Evolutionary conservation across 2,329 filamentous ascomycete species (phyloP).

Genomic region (Metarhizium guizhouense): DNA sequence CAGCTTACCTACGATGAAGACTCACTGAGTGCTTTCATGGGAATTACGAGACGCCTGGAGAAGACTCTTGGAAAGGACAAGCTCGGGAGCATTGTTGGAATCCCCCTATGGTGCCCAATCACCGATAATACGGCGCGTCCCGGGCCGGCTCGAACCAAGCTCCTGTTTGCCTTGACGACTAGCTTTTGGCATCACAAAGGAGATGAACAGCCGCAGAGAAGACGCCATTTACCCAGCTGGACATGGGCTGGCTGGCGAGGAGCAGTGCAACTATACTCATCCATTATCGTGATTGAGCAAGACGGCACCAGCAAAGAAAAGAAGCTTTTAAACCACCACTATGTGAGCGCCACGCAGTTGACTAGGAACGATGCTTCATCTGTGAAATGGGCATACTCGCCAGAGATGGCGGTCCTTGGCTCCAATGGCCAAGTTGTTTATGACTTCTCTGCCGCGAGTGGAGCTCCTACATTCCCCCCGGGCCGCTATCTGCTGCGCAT

Average conservation of each 20-base stretch:
- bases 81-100: conserved; percentile 21
- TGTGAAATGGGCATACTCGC: conserved; percentile 24
- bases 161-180: conserved; percentile 24
- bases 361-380: conserved; percentile 23
- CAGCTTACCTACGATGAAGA: conserved; percentile 21
- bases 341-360: conserved; percentile 24
- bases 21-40: conserved; percentile 23
- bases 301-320: conserved; percentile 18
- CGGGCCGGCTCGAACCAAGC: conserved; percentile 18
- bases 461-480: conserved; percentile 15
- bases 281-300: conserved; percentile 21
- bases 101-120: conserved; percentile 20
- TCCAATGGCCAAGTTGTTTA: conserved; percentile 21
- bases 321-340: conserved; percentile 26
- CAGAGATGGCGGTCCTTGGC: conserved; percentile 20
- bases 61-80: conserved; percentile 20
- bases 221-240: conserved; percentile 25
- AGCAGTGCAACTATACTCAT: conserved; percentile 24
- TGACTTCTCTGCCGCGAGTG: conserved; percentile 17
- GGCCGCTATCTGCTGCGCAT: conserved; percentile 21
- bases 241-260: conserved; percentile 28
- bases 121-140: conserved; percentile 8
- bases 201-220: conserved; percentile 14
- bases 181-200: conserved; percentile 28
- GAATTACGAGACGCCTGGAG: conserved; percentile 21